A percentile compares a stretch with the other conserved stretches of the same genome.
These are phyloP conservation scores for Penicillium crystallinum DNA, from an alignment of 495 filamentous ascomycete species.

Conservation along the genomic window DNA sequence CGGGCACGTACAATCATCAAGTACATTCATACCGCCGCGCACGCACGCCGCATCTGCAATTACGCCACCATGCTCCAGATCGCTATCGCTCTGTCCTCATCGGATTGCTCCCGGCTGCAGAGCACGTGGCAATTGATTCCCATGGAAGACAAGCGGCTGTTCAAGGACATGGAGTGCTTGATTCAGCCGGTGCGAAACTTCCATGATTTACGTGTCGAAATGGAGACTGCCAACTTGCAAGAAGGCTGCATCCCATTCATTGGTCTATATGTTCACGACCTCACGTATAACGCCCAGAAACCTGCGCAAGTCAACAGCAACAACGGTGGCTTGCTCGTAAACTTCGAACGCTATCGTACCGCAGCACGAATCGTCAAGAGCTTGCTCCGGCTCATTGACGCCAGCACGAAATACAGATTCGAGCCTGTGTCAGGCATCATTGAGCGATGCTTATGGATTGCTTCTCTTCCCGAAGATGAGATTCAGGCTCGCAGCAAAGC, in stretches of 20 bases:
- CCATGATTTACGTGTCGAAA: slow-evolving; percentile 79
- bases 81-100: slow-evolving; percentile 80
- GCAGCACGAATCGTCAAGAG: slow-evolving; percentile 92
- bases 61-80: slow-evolving; percentile 97
- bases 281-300: slow-evolving; percentile 94
- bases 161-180: slow-evolving; percentile 76
- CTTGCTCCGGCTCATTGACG: slow-evolving; percentile 81
- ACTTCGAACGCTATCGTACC: slow-evolving; percentile 91
- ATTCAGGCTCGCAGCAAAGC: slow-evolving; percentile 57
- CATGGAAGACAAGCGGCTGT: slow-evolving; percentile 58
- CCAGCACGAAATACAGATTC: slow-evolving; percentile 84
- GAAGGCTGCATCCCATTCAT: slow-evolving; percentile 96
- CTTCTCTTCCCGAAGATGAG: slow-evolving; percentile 78
- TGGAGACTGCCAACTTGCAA: slow-evolving; percentile 73
- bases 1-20: slow-evolving; percentile 81
- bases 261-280: slow-evolving; percentile 88
- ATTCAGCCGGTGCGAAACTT: slow-evolving; percentile 91
- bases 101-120: slow-evolving; percentile 69
- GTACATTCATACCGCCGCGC: slow-evolving; percentile 84
- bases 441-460: slow-evolving; percentile 93
- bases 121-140: slow-evolving; percentile 82
- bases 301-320: slow-evolving; percentile 61
- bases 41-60: slow-evolving; percentile 81
- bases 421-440: slow-evolving; percentile 80
- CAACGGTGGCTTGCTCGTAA: slow-evolving; percentile 67